Percentiles rank a stretch among this genome's conserved stretches.
Conservation (phyloP, 352 stramenopile genomes). For the Thalassiosira oceanica region DNA sequence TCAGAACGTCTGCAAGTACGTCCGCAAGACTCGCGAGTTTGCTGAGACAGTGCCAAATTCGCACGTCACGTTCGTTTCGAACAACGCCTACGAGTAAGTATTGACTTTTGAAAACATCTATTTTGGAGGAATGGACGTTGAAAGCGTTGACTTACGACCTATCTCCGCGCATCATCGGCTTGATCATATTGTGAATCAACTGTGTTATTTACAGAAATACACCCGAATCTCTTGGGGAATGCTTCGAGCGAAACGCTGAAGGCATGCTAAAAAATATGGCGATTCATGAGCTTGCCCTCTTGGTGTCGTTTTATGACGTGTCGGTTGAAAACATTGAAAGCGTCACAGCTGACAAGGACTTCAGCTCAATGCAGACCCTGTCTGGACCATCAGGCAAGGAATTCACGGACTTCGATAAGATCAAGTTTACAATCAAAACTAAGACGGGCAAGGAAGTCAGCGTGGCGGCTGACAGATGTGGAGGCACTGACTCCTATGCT, state of each 20-base stretch:
- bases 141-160: too few relatives aligned
- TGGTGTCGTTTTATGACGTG: conserved; percentile 83
- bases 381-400: conserved; percentile 67
- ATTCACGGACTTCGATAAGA: conserved; percentile 81
- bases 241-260: conserved; percentile 83
- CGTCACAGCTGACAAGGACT: conserved; percentile 78
- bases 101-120: too few relatives aligned
- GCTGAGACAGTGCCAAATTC: conserved; percentile 32
- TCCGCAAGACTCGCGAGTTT: conserved; percentile 64
- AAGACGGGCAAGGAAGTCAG: conserved; percentile 71
- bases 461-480: conserved; percentile 76
- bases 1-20: conserved; percentile 79
- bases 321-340: conserved; percentile 78
- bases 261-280: conserved; percentile 88
- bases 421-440: conserved; percentile 81
- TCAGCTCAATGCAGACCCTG: conserved; percentile 73
- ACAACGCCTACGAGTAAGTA: too few relatives aligned
- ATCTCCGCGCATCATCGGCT: too few relatives aligned
- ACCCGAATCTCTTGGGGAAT: conserved; percentile 73
- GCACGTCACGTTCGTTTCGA: conserved; percentile 76
- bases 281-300: conserved; percentile 81
- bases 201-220: conserved; percentile 80
- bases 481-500: conserved; percentile 63
- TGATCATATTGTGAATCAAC: too few relatives aligned
- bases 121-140: too few relatives aligned